Base-by-base conservation (phyloP, 306 rosid genomes). In the Clitoria ternatea region DNA sequence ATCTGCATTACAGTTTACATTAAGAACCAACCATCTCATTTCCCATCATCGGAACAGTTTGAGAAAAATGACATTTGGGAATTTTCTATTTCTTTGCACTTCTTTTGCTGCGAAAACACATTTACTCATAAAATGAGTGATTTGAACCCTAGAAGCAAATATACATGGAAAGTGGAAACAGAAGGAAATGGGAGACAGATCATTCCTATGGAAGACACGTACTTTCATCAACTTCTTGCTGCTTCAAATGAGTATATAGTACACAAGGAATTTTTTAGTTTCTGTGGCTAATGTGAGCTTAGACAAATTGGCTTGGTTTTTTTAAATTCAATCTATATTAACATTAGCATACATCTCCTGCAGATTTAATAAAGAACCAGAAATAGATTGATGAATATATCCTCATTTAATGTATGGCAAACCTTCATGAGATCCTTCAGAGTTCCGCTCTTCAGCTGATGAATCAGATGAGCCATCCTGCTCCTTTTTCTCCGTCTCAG, bases 381-480 rank as follows among this genome's bases (percentile, higher is more conserved):
- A 15, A 68, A 65, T 49, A 10, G 33, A 67, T n/a, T n/a, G 36
- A 61, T 75, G 27, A 30, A 81, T 61, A 70, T 30, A 45, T 45
- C 37, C 78, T 62, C 55, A 83, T 74, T 30, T 42, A 23, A 64
- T 23, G 49, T 57, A 67, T 45, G 84, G 65, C 36, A 71, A 75
- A 84, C 87, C 92, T 74, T 85, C 88, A 76, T 63, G 80, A 39
- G 74, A 79, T 74, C 69, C 78, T 72, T 62, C 39, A 15, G 29
- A 54, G 54, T 80, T 75, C 45, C 66, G 66, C 20, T 83, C 86
- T 60, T 89, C 92, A 26, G 79, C 67, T 40, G 92, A 84, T 77
- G 96, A 86, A 67, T 80, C 83, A 70, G 89, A 79, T 29, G 44
- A 73, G 36, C 61, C 76, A 77, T 80, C 74, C 80, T 80, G 83